These are phyloP conservation scores for Colletotrichum tamarilloi DNA, from an alignment of 2,329 filamentous ascomycete species.

Conservation along the genomic window DNA sequence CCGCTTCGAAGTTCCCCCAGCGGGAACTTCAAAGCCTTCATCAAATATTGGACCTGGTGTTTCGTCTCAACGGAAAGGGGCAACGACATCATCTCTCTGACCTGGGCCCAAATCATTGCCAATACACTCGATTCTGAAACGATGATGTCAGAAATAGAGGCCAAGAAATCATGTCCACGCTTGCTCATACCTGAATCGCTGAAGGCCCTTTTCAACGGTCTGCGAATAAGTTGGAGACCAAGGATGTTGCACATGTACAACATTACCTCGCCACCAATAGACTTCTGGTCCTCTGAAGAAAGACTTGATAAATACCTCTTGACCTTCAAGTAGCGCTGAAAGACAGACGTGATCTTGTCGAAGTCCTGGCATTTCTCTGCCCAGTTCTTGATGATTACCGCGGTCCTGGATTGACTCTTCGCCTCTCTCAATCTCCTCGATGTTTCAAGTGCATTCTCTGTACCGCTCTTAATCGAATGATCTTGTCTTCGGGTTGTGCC, in stretches of 20 bases:
- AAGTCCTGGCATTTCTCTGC: constrained; percentile 55
- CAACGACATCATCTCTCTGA: not conserved
- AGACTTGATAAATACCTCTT: constrained; percentile 54
- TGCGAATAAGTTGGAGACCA: not conserved
- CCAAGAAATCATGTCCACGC: not conserved
- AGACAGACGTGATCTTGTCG: constrained; percentile 54
- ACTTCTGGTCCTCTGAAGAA: constrained; percentile 42
- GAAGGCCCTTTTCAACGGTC: not conserved
- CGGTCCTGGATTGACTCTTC: constrained; percentile 44
- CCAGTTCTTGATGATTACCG: constrained; percentile 55
- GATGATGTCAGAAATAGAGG: not conserved
- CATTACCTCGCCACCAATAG: constrained; percentile 47
- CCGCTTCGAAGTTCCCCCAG: not conserved
- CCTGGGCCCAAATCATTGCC: constrained; percentile 7
- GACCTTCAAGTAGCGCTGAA: constrained; percentile 59
- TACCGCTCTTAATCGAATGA: constrained; percentile 45
- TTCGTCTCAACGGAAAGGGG: not conserved
- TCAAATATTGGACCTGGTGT: not conserved
- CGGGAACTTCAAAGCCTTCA: not conserved
- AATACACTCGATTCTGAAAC: not conserved
- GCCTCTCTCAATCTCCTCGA: constrained; percentile 48
- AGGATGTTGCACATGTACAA: constrained; percentile 51
- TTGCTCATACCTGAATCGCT: not conserved
- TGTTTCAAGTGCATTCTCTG: constrained; percentile 49
- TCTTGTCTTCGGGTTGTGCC: constrained; percentile 15